Evolutionary conservation across 805 yeast species (phyloP).

Genomic region (Candida namnaoensis): DNA sequence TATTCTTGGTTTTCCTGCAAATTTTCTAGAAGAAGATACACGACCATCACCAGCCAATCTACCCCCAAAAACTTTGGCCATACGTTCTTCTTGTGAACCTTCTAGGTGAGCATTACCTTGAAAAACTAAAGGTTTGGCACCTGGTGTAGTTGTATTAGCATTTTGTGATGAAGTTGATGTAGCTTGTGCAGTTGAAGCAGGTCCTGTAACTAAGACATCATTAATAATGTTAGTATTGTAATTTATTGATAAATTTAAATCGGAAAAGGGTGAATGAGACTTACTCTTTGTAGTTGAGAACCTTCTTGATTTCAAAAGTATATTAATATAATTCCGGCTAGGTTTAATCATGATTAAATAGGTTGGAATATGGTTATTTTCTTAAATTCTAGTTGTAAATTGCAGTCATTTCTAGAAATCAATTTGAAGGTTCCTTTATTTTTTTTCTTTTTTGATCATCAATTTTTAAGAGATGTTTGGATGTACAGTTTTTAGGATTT

Average conservation of each 20-base stretch:
- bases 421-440: too few relatives aligned
- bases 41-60: conserved; percentile 45
- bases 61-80: conserved; percentile 45
- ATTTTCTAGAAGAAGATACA: conserved; percentile 24
- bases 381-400: neutral
- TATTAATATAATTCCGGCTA: neutral
- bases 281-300: neutral
- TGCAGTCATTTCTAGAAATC: too few relatives aligned
- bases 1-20: conserved; percentile 9
- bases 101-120: conserved; percentile 21
- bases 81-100: conserved; percentile 36
- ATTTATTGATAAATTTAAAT: neutral
- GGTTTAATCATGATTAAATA: neutral
- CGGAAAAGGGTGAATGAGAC: neutral
- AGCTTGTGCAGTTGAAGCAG: neutral
- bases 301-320: neutral
- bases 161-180: neutral
- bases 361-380: too few relatives aligned
- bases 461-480: too few relatives aligned
- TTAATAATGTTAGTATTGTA: neutral
- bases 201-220: neutral
- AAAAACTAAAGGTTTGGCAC: conserved; percentile 5
- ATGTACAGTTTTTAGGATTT: too few relatives aligned
- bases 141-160: neutral
- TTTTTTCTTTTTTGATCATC: too few relatives aligned